Base-by-base conservation (phyloP, 1,284 basidiomycete species). In the Phellopilus nigrolimitatus region DNA sequence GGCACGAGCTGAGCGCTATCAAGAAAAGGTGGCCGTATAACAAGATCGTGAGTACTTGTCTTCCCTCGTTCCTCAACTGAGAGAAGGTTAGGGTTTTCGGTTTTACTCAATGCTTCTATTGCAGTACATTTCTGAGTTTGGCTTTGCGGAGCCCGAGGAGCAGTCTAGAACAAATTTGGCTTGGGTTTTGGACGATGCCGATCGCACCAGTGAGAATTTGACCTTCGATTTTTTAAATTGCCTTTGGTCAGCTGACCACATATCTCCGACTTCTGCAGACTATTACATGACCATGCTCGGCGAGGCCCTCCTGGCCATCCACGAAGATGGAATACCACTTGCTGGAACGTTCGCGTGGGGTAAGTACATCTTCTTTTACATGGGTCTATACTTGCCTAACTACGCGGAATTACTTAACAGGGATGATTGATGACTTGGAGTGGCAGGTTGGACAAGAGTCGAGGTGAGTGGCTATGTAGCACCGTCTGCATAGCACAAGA, bases 381-480 rank as follows among this genome's bases (percentile, higher is more conserved):
- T 54, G n/a, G 24, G 25, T 19, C 13, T 56, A 17, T 54, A 45
- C 28, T 54, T 53, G 51, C 56, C 57, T 21, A 51, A 58, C 17
- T 17, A 28, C 1, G 28, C 27, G 21, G 22, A n/a, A 44, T 15
- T 21, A 28, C 30, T 33, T 4, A n/a, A n/a, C 19, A 72, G 72
- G 71, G 4, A 73, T 75, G 70, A 51, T 74, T 27, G 72, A 74
- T 56, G 73, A 74, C 54, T 66, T 69, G 0, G 73, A 75, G 59
- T 74, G 73, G 73, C 59, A 56, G 43, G 66, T 62, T 51, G 73
- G 73, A 7, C 57, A 64, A 0, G 66, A 61, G 41, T 39, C 69
- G 17, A 70, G 66, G 71, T 69, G 15, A 10, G 42, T 10, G 24
- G n/a, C 27, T 15, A 27, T 24, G n/a, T 8, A 41, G 24, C n/a